phyloP scores from a whole-genome alignment of 208 protist genomes.

The Trypanosoma rangeli region DNA sequence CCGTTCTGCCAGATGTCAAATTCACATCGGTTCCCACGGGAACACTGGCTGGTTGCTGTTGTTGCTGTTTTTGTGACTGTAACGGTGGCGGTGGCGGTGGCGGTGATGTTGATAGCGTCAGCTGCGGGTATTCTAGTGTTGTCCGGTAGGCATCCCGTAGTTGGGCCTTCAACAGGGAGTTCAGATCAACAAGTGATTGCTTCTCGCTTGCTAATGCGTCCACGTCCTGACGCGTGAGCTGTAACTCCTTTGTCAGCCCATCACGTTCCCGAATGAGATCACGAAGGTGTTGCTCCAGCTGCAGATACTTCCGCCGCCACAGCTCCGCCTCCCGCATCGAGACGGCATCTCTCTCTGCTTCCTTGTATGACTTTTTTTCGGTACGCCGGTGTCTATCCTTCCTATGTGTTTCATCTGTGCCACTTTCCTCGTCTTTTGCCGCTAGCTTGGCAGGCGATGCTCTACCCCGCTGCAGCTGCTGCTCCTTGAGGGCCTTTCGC shows the following conservation, averaged over 20 bases:
- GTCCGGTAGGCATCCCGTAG: constrained; percentile 76
- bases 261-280: constrained; percentile 71
- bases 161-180: constrained; percentile 85
- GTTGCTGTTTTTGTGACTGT: neutral
- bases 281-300: constrained; percentile 76
- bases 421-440: constrained; percentile 17
- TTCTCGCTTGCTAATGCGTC: constrained; percentile 60
- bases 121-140: constrained; percentile 27
- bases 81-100: constrained; percentile 1
- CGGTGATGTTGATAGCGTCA: neutral
- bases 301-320: constrained; percentile 68
- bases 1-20: neutral
- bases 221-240: constrained; percentile 45
- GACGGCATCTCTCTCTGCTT: neutral
- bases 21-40: neutral
- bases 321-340: constrained; percentile 71
- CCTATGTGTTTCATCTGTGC: constrained; percentile 4
- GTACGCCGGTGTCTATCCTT: neutral
- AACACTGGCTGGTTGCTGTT: neutral
- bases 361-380: neutral
- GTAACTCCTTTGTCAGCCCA: constrained; percentile 45
- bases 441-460: constrained; percentile 9
- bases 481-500: constrained; percentile 39
- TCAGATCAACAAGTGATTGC: constrained; percentile 80
- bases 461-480: constrained; percentile 18